A percentile compares a stretch with the other conserved stretches of the same genome.
phyloP scores from a whole-genome alignment of 306 rosid species.

The Canavalia gladiata region DNA sequence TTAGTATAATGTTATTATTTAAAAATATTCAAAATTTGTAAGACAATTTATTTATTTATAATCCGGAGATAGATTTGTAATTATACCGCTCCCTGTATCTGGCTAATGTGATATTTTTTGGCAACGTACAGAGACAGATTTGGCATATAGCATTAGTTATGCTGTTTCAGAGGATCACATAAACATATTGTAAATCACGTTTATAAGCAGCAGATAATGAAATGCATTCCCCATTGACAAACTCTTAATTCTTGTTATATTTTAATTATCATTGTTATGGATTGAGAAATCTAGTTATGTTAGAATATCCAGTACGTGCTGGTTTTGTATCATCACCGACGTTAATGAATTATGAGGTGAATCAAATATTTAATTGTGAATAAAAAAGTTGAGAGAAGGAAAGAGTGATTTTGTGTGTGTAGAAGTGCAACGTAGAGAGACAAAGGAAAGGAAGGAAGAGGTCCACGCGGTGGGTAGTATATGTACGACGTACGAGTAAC shows the following conservation, averaged over 20 bases:
- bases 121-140: background rate
- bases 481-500: conserved; percentile 69
- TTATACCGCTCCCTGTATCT: background rate
- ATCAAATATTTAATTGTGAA: background rate
- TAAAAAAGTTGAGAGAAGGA: background rate
- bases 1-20: no score
- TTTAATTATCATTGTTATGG: background rate
- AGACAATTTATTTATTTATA: no score
- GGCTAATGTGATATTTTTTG: background rate
- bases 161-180: background rate
- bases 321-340: background rate
- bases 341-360: background rate
- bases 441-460: conserved; percentile 1
- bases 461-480: conserved; percentile 50
- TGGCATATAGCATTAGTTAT: background rate
- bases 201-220: background rate
- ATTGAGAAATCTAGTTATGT: background rate
- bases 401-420: background rate
- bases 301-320: background rate
- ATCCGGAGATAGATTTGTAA: background rate
- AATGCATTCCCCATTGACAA: background rate
- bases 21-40: no score
- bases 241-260: background rate
- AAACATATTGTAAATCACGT: no score
- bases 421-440: background rate